These are phyloP conservation scores for Cyclocybe cylindracea DNA, from an alignment of 768 basidiomycete genomes.

Conservation along the genomic window DNA sequence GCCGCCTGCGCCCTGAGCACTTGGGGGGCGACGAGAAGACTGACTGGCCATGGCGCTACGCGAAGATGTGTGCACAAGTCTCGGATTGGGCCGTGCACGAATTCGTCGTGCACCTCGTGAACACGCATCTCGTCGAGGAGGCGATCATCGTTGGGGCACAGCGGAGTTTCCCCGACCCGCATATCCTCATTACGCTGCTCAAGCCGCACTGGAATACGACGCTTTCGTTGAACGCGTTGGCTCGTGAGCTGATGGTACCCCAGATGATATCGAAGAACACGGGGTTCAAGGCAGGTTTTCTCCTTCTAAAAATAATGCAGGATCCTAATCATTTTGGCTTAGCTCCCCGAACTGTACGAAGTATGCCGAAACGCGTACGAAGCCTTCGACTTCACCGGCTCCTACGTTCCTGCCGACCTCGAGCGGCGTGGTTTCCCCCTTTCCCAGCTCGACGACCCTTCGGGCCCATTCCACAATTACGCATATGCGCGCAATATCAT, in stretches of 20 bases:
- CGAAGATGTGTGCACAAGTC: conserved; percentile 28
- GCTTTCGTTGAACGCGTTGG: conserved; percentile 26
- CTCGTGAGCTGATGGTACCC: conserved; percentile 25
- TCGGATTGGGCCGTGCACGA: conserved; percentile 31
- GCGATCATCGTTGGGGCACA: conserved; percentile 29
- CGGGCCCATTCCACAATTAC: conserved; percentile 26
- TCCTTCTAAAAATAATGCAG: no score
- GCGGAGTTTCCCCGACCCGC: conserved; percentile 20
- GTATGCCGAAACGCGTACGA: conserved; percentile 21
- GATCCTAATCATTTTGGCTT: no score
- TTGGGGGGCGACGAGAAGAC: conserved; percentile 8
- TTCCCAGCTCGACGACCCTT: conserved; percentile 21
- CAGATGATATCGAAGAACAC: conserved; percentile 20
- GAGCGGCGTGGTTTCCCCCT: conserved; percentile 27
- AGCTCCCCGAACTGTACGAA: conserved; percentile 11
- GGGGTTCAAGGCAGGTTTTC: conserved; percentile 8
- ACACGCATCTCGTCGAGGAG: conserved; percentile 32
- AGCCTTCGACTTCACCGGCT: conserved; percentile 25
- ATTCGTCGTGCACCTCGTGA: conserved; percentile 25
- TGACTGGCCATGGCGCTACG: conserved; percentile 35
- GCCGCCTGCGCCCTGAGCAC: conserved; percentile 9
- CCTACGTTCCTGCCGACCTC: conserved; percentile 28
- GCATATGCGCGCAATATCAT: conserved; percentile 25
- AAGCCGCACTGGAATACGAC: conserved; percentile 30
- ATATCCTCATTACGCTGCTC: conserved; percentile 26